Evolutionary conservation across 495 filamentous ascomycete genomes (phyloP).

Genomic region (Podospora appendiculata): DNA sequence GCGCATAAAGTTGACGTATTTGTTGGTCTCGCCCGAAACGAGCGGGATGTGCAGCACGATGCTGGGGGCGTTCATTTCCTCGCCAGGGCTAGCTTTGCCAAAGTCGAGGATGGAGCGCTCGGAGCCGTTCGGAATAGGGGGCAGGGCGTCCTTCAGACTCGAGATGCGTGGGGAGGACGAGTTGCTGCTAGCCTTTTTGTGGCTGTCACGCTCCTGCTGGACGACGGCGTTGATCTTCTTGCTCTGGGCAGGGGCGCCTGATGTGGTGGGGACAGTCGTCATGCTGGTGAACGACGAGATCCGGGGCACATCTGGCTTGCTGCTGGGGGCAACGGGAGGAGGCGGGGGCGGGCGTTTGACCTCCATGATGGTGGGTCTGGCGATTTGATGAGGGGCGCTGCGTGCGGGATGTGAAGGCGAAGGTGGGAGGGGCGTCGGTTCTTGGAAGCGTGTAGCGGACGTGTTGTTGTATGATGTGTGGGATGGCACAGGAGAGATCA

Average conservation of each 20-base stretch:
- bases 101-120: slow-evolving; percentile 46
- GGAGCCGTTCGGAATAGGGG: slow-evolving; percentile 25
- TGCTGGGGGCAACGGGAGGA: slow-evolving; percentile 10
- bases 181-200: slow-evolving; percentile 34
- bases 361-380: slow-evolving; percentile 27
- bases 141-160: slow-evolving; percentile 31
- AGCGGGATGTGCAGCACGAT: slow-evolving; percentile 80
- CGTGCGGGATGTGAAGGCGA: slow-evolving; percentile 21
- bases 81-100: slow-evolving; percentile 38
- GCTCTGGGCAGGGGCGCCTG: slow-evolving; percentile 16
- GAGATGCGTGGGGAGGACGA: slow-evolving; percentile 34
- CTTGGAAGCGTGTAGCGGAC: slow-evolving; percentile 16
- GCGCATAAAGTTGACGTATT: slow-evolving; percentile 91
- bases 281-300: slow-evolving; percentile 33
- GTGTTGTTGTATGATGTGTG: slow-evolving; percentile 33
- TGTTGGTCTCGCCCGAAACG: slow-evolving; percentile 62
- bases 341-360: slow-evolving; percentile 25
- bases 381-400: slow-evolving; percentile 20
- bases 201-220: slow-evolving; percentile 25
- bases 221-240: slow-evolving; percentile 26
- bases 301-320: slow-evolving; percentile 19
- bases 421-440: slow-evolving; percentile 19
- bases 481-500: slow-evolving; percentile 37
- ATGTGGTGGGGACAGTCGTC: slow-evolving; percentile 9
- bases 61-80: slow-evolving; percentile 55